Conservation (phyloP, 495 filamentous ascomycete genomes). For the Thermochaetoides thermophila region DNA sequence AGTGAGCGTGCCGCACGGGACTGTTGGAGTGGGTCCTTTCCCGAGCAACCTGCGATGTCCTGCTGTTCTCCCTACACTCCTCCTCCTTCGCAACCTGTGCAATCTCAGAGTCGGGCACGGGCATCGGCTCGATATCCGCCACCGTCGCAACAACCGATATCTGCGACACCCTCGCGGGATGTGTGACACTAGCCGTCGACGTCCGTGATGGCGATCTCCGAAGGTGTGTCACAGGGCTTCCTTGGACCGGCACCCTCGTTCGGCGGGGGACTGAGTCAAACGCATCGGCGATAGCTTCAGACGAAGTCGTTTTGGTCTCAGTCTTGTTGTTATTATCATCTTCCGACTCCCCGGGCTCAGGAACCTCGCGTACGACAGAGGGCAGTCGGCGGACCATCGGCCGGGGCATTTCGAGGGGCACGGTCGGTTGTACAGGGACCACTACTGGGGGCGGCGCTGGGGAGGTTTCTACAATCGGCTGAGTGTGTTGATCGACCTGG, state of each 20-base stretch:
- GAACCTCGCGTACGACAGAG: slow-evolving; percentile 47
- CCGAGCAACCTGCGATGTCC: slow-evolving; percentile 1
- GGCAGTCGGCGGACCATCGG: slow-evolving; percentile 36
- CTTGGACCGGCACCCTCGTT: slow-evolving; percentile 10
- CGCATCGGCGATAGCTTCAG: slow-evolving; percentile 8
- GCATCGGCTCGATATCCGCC: no score
- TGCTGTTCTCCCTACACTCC: no score
- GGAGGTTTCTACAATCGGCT: no score
- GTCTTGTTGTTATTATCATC: slow-evolving; percentile 7
- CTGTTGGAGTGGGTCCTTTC: slow-evolving; percentile 22
- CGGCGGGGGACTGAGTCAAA: slow-evolving; percentile 22
- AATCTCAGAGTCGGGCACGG: no score
- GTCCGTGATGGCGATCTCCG: neutral
- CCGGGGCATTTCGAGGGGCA: neutral
- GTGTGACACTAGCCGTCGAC: no score
- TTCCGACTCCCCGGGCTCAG: slow-evolving; percentile 29
- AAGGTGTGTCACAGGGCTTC: neutral
- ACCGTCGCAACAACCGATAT: no score
- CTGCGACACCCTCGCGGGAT: no score
- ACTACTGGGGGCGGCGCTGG: neutral
- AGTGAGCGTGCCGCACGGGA: slow-evolving; percentile 52
- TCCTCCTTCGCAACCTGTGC: no score
- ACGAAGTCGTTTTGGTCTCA: no score
- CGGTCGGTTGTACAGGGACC: no score
- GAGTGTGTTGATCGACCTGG: no score